These are phyloP conservation scores for Coprinopsis strossmayeri DNA, from an alignment of 768 basidiomycete genomes.

Conservation along the genomic window DNA sequence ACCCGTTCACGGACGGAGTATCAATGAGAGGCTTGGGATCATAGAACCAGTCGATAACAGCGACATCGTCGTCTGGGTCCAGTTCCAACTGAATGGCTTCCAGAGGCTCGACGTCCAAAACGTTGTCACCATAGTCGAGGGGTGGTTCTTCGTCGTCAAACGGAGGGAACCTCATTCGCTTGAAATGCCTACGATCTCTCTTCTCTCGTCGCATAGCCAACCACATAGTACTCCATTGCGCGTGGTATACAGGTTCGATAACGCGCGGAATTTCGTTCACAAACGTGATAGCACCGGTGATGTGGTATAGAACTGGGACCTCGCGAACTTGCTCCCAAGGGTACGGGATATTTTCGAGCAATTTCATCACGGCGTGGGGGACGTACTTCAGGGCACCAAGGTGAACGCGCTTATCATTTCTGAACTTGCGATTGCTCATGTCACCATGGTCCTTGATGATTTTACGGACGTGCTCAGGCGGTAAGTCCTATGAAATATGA, in stretches of 20 bases:
- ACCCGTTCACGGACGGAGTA: constrained; percentile 84
- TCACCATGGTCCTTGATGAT: constrained; percentile 99
- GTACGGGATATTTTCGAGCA: constrained; percentile 95
- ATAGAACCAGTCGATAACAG: constrained; percentile 98
- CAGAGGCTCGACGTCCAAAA: constrained; percentile 94
- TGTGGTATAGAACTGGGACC: constrained; percentile 97
- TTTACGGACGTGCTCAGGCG: constrained; percentile 97
- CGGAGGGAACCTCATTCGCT: constrained; percentile 98
- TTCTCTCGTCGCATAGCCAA: constrained; percentile 98
- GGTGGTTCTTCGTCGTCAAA: constrained; percentile 99
- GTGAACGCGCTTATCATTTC: constrained; percentile 99
- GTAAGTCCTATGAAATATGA: constrained; percentile 63
- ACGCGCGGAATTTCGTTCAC: constrained; percentile 97
- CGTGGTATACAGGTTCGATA: constrained; percentile 96
- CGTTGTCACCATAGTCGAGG: constrained; percentile 98
- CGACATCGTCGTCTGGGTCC: constrained; percentile 84
- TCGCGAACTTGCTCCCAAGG: constrained; percentile 99
- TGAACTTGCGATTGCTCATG: constrained; percentile 99
- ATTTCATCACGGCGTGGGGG: constrained; percentile 98
- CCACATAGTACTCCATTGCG: constrained; percentile 99
- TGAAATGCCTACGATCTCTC: constrained; percentile 97
- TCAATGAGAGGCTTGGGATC: constrained; percentile 93
- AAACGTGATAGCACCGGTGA: constrained; percentile 98
- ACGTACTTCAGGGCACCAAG: constrained; percentile 98
- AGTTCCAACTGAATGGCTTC: constrained; percentile 97